Evolutionary conservation across 768 basidiomycete species (phyloP).

Genomic region (Mycena kentingensis): DNA sequence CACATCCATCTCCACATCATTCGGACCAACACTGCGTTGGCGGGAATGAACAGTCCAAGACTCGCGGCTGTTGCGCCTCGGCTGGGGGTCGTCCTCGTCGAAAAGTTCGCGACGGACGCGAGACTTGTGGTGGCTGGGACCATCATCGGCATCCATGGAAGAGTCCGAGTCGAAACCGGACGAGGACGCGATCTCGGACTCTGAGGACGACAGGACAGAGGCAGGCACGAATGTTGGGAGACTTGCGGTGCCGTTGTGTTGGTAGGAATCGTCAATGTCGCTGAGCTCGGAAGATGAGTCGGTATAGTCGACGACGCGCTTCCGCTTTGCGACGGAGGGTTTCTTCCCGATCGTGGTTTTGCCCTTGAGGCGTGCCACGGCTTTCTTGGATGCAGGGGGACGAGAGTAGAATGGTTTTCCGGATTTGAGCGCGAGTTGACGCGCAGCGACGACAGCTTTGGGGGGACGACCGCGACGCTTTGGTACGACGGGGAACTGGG

Average conservation of each 20-base stretch:
- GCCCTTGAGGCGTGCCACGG: conserved; percentile 30
- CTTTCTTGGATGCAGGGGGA: conserved; percentile 18
- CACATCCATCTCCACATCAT: conserved; percentile 65
- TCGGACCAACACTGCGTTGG: conserved; percentile 67
- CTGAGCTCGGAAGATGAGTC: conserved; percentile 40
- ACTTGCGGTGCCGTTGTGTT: conserved; percentile 40
- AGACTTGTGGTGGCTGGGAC: conserved; percentile 52
- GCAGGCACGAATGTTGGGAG: conserved; percentile 72
- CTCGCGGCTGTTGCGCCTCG: conserved; percentile 44
- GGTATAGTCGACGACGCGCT: conserved; percentile 32
- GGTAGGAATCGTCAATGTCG: conserved; percentile 37
- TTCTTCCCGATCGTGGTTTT: conserved; percentile 34
- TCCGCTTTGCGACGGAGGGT: conserved; percentile 36
- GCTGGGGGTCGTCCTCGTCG: conserved; percentile 48
- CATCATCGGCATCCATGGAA: conserved; percentile 62
- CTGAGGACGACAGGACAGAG: conserved; percentile 52
- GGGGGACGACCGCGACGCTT: conserved; percentile 62
- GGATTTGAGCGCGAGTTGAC: conserved; percentile 30
- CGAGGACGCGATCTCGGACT: conserved; percentile 40
- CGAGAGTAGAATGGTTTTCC: conserved; percentile 19
- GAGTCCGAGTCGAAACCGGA: conserved; percentile 56
- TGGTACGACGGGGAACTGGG: conserved; percentile 27
- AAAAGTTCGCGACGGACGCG: conserved; percentile 62
- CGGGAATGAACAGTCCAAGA: conserved; percentile 73
- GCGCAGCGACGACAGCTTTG: conserved; percentile 44